Base-by-base conservation (phyloP, 2,329 filamentous ascomycete genomes). In the Dissoconium aciculare region DNA sequence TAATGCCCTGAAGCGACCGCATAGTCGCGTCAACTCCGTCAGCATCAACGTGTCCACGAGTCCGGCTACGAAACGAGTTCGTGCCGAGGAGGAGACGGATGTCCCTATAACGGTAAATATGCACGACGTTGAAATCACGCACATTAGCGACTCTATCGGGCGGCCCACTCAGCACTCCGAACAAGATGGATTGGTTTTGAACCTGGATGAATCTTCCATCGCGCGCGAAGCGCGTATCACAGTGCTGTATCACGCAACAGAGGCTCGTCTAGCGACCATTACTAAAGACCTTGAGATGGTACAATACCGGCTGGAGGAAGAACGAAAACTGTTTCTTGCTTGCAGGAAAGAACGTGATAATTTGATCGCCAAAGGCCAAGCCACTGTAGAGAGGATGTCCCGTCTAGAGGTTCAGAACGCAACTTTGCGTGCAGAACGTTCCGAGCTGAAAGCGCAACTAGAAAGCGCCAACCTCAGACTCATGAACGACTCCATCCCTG, bases 91-190 rank as follows among this genome's bases (percentile, higher is more conserved):
- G 8, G 19, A 23, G 19, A 13, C 33, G 11, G 23, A 28, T 4
- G 21, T 45, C 6, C 44, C 46, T 0, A 31, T 27, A 2, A 54
- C 50, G 3, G 47, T 54, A 31, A 47, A 53, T 27, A 47, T 47
- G 4, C 39, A 45, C n/a, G 47, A 53, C 3, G 34, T 52, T 13
- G 54, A 58, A 5, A 38, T 54, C 13, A 59, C 56, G 1, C 56
- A 53, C 15, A 44, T 60, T 28, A 63, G 56, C 33, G 57, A 62
- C 37, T 62, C 58, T 0, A 46, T 59, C 32, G 50, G 49, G 5
- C 46, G 49, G 8, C 49, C 48, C 4, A 45, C 42, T 8, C 11
- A 32, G 15, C 14, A 13, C 14, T 8, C 19, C 8, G 19, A 23
- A n/a, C 19, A 8, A n/a, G 32, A 36, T 13, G 25, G 34, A 2